phyloP scores from a whole-genome alignment of 2,329 filamentous ascomycete genomes.

The Proliferodiscus dingleyae region DNA sequence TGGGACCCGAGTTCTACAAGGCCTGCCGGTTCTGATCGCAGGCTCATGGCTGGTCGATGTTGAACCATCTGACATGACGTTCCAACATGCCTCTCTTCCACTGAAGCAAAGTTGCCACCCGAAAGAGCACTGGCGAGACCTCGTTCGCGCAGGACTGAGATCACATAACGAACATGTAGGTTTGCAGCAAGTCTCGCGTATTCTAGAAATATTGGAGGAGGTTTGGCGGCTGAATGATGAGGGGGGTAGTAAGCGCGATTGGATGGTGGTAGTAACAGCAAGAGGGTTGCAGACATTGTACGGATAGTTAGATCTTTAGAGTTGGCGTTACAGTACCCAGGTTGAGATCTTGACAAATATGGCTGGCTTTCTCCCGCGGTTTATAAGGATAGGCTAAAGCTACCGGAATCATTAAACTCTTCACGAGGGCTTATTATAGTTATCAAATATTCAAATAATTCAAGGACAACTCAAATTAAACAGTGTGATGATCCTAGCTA shows the following conservation, averaged over 20 bases:
- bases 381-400: too few relatives aligned
- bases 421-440: too few relatives aligned
- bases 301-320: too few relatives aligned
- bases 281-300: slow-evolving; percentile 10
- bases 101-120: neutral
- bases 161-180: slow-evolving; percentile 7
- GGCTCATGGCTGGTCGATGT: slow-evolving; percentile 7
- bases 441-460: too few relatives aligned
- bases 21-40: slow-evolving; percentile 7
- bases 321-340: too few relatives aligned
- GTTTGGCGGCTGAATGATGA: slow-evolving; percentile 9
- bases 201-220: slow-evolving; percentile 10
- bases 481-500: too few relatives aligned
- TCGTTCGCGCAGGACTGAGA: slow-evolving; percentile 1
- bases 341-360: too few relatives aligned
- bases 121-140: neutral
- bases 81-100: neutral
- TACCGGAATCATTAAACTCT: too few relatives aligned
- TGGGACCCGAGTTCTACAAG: slow-evolving; percentile 8
- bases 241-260: slow-evolving; percentile 5
- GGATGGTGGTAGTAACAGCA: slow-evolving; percentile 9
- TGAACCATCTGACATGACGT: neutral
- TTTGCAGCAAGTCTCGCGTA: slow-evolving; percentile 8
- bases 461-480: too few relatives aligned
- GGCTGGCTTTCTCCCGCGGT: too few relatives aligned